These are phyloP conservation scores for Coleophoma crateriformis DNA, from an alignment of 2,329 filamentous ascomycete species.

Conservation along the genomic window DNA sequence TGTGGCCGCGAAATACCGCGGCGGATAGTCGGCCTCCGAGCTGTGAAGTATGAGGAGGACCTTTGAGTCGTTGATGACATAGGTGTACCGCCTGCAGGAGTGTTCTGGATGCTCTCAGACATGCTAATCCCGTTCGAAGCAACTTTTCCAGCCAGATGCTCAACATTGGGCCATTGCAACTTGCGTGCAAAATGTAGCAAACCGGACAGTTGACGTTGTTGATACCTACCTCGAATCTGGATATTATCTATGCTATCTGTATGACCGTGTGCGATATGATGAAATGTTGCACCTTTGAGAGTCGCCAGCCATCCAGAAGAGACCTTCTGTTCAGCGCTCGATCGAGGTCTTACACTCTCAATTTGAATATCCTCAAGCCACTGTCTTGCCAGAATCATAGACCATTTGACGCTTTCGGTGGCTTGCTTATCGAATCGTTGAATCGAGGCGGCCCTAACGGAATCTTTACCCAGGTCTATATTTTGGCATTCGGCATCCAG, in stretches of 20 bases:
- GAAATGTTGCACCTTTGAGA: conserved; percentile 38
- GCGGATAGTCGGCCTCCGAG: conserved; percentile 14
- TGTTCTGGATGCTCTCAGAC: conserved; percentile 15
- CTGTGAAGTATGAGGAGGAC: conserved; percentile 25
- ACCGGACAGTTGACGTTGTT: conserved; percentile 53
- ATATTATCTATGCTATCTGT: conserved; percentile 31
- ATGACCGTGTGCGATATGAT: conserved; percentile 33
- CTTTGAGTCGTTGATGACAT: conserved; percentile 22
- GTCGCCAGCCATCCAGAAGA: conserved; percentile 47
- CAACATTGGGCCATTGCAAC: conserved; percentile 57
- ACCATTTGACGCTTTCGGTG: conserved; percentile 60
- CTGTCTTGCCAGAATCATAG: conserved; percentile 54
- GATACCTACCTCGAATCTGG: conserved; percentile 36
- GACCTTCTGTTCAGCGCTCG: conserved; percentile 22
- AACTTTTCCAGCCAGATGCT: conserved; percentile 26
- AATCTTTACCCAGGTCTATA: conserved; percentile 47
- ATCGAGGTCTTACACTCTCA: conserved; percentile 33
- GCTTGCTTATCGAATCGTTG: conserved; percentile 57
- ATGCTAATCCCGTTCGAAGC: conserved; percentile 25
- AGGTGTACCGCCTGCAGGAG: conserved; percentile 19
- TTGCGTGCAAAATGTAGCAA: conserved; percentile 58
- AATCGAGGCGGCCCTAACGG: conserved; percentile 49
- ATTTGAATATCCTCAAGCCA: conserved; percentile 67
- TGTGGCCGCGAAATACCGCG: conserved; percentile 15
- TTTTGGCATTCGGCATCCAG: conserved; percentile 58